Base-by-base conservation (phyloP, 1,284 basidiomycete species). In the Moesziomyces sp. region DNA sequence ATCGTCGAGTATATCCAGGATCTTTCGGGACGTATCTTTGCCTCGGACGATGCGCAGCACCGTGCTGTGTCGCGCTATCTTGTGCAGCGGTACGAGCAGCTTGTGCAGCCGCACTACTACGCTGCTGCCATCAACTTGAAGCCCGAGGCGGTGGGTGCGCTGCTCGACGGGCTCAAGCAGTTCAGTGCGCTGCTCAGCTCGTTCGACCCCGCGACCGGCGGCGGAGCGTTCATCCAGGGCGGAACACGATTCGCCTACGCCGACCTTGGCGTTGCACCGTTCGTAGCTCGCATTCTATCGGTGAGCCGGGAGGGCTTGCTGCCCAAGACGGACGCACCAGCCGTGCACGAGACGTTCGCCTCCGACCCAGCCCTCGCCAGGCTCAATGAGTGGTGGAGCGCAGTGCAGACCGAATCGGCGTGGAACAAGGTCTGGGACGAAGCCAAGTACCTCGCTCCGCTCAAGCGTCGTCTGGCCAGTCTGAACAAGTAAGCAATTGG, bases 1-100 rank as follows among this genome's bases (percentile, higher is more conserved):
- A 60, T 70, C 18, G 67, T 63, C 26, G 61, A 70, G 34, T 70
- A 70, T 35, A 60, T 70, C 19, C 26, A 51, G 30, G 67, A 70
- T 23, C 19, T 53, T 1, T 24, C 52, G 16, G 7, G 21, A 5
- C 6, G 28, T 0, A 55, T 59, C 46, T 59, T 66, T 30, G 8
- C 35, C 5, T 21, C 34, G 40, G 38, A 16, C n/a, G n/a, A 21
- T 2, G 7, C 56, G 3, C 16, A 46, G 21, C 42, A 50, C 23
- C 48, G 43, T 5, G 62, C 62, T 0, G 28, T 18, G 2, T 48
- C 62, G 16, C 38, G 56, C 16, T 65, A 65, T 46, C 21, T 65
- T 8, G 62, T 65, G 19, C 56, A 65, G 34, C 46, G 62, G 5
- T 58, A 65, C 43, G 3, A 30, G 7, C 62, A 65, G 19, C 51